Conservation (phyloP, 163 green algal genomes). For the Scenedesmus sp. region DNA sequence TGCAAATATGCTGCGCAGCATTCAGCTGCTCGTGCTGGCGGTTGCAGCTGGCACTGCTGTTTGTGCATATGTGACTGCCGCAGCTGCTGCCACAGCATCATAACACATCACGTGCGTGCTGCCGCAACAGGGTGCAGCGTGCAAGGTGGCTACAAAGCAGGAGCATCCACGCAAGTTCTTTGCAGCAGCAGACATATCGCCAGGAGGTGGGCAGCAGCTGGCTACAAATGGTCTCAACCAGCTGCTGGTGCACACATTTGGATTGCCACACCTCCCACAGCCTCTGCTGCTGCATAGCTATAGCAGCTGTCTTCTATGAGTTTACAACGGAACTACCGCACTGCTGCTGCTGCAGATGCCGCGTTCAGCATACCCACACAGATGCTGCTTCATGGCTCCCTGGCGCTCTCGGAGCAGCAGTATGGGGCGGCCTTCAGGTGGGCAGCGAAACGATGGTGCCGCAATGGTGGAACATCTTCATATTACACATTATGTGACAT, state of each 20-base stretch:
- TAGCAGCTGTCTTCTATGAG: no score
- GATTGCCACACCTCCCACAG: not conserved
- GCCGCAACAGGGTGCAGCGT: slow-evolving; percentile 19
- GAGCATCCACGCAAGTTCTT: slow-evolving; percentile 18
- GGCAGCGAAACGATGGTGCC: no score
- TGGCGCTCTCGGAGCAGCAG: slow-evolving; percentile 26
- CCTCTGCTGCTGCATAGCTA: not conserved
- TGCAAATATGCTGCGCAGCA: not conserved
- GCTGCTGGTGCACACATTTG: not conserved
- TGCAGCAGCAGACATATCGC: slow-evolving; percentile 25
- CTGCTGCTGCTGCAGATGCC: slow-evolving; percentile 27
- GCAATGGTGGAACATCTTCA: no score
- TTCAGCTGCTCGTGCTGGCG: not conserved
- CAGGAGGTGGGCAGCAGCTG: slow-evolving; percentile 15
- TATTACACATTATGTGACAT: no score
- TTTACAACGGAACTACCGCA: no score
- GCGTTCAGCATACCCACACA: slow-evolving; percentile 29
- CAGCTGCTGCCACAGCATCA: not conserved
- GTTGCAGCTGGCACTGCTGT: not conserved
- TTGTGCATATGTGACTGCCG: not conserved
- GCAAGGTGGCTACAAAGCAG: not conserved
- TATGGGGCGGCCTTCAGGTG: slow-evolving; percentile 49
- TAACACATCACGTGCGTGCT: not conserved
- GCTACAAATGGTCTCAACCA: not conserved
- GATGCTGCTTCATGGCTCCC: slow-evolving; percentile 36